Evolutionary conservation across 768 basidiomycete genomes (phyloP), one percentile per base, ranked within the genome.

Genomic region (Panellus pusillus): DNA sequence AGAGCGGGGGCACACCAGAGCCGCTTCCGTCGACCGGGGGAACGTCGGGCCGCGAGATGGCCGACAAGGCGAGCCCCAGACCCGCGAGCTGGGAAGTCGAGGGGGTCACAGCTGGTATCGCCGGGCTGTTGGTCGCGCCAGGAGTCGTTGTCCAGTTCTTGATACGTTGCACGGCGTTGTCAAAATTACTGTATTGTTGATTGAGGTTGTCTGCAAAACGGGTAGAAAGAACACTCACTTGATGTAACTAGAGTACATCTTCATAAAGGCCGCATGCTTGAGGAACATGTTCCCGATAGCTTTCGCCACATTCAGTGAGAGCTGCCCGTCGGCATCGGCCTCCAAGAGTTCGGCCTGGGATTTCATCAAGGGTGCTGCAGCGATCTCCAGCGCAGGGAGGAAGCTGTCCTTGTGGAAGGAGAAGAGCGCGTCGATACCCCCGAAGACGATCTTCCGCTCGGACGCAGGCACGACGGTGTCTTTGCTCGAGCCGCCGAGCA

Each of bases 191-290:
- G 63, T 32, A 58, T 42, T 29, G 27, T 50, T 61, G 37, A 68
- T 61, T 51, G 50, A 38, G 32, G 35, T 8, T 18, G 29, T 55
- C 32, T 48, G 14, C 27, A 41, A 31, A 6, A 24, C 24, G 6
- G 24, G 24, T 44, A 52, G 32, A 37, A 49, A 40, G 45, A 51
- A 44, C 36, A 72, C 88, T 66, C 68, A 93, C 92, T 98, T 98
- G 78, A 96, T 96, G 68, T 98, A 99, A 40, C 89, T 90, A 29
- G 93, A 94, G 69, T 99, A 99, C 89, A 98, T 98, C 74, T 79
- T 91, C 91, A 99, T 93, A 76, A 98, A 98, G 4, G 96, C 93
- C 28, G 93, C 91, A 69, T 99, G 94, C 48, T 88, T 90, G 50
- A 92, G 74, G 70, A 98, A 99, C 43, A 91, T 93, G 52, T 87